Base-by-base conservation (phyloP, 1,139 yeast species). In the Suhomyces maxii region DNA sequence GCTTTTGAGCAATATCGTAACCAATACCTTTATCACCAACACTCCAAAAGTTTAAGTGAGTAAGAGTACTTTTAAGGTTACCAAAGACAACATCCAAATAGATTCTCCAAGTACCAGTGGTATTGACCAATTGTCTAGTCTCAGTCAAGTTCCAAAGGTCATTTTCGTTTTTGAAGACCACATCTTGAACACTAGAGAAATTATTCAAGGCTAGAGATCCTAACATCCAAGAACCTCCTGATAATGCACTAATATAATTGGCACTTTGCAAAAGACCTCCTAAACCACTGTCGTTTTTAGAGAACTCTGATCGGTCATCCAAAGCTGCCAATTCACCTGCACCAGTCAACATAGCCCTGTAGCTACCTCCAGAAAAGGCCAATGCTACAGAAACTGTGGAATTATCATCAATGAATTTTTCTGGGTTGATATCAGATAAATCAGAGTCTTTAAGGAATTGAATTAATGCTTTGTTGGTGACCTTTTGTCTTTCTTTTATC, bases 291-390 rank as follows among this genome's bases (percentile, higher is more conserved):
- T 79, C 78, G 26, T 71, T 71, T 11, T 83, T 74, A 39, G 78
- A 81, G 35, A 48, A 52, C 2, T 63, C 67, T 7, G 95, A 85
- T 58, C 97, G 76, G 56, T 80, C 78, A 62, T 90, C 97, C 49
- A 89, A 66, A 0, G 93, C 97, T 12, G 91, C 73, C 36, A 89
- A 66, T 63, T 84, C 83, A 36, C 97, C 97, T 2, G 96, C 97
- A n/a, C 96, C 96, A 46, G 76, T 68, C 37, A 89, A 68, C 96
- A 89, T 88, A 42, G 97, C 96, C 49, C 97, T 78, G 67, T 88
- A 89, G 3, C 97, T 95, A 58, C 97, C 97, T 36, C 97, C 97
- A 6, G 93, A 83, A 60, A 88, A 86, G 3, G 96, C 90, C 18
- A 89, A 60, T 3, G 86, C 97, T 45, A 89, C 73, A 42, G 69